Conservation (phyloP, 2,329 filamentous ascomycete genomes). For the Xylariaceae sp. region DNA sequence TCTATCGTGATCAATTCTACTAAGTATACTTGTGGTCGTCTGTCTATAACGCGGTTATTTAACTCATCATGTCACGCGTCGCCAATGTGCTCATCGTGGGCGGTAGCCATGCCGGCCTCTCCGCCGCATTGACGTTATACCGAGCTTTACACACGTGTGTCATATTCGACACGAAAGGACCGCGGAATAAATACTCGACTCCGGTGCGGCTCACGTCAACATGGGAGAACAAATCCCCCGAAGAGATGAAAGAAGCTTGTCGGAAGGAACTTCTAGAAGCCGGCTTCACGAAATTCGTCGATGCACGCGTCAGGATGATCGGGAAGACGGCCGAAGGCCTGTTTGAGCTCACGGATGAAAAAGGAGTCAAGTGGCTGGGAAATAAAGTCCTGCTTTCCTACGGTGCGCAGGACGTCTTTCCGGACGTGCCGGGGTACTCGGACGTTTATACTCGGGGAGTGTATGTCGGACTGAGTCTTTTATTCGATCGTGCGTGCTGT, state of each 20-base stretch:
- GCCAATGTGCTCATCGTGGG: constrained; percentile 1
- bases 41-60: too few relatives aligned
- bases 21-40: too few relatives aligned
- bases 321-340: background rate
- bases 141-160: background rate
- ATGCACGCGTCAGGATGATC: background rate
- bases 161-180: background rate
- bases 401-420: background rate
- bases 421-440: background rate
- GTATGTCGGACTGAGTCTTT: background rate
- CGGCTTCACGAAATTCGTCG: background rate
- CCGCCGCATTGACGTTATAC: background rate
- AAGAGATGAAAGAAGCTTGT: background rate
- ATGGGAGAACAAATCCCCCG: background rate
- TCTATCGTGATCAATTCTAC: too few relatives aligned
- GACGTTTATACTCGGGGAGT: background rate
- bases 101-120: constrained; percentile 5
- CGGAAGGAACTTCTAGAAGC: background rate
- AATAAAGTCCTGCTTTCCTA: background rate
- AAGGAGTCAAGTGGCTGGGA: background rate
- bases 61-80: background rate
- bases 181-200: background rate
- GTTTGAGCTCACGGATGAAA: background rate
- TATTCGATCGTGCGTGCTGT: too few relatives aligned
- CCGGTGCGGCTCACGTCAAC: background rate